A percentile compares a stretch with the other conserved stretches of the same genome.
phyloP scores from a whole-genome alignment of 306 rosid species.

The Quercus dentata region DNA sequence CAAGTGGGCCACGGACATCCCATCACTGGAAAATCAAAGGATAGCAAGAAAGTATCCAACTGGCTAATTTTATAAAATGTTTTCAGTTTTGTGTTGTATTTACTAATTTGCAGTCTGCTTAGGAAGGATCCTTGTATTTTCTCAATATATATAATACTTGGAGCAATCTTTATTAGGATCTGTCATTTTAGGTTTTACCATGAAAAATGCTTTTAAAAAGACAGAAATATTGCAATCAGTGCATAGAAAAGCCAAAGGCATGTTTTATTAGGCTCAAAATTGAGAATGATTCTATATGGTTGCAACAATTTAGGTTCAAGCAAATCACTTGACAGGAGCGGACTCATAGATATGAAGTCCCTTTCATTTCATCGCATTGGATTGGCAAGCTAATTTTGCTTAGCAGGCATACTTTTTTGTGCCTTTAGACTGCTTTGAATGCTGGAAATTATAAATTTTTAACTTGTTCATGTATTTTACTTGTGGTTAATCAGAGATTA shows the following conservation, averaged over 20 bases:
- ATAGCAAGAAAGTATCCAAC: slow-evolving; percentile 15
- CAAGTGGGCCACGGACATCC: slow-evolving; percentile 67
- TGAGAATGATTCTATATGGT: too few relatives aligned
- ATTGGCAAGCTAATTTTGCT: too few relatives aligned
- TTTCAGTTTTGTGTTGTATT: neutral
- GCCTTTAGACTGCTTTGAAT: too few relatives aligned
- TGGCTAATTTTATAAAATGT: neutral
- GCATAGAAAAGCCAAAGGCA: neutral
- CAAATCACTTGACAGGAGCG: too few relatives aligned
- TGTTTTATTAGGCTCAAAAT: neutral
- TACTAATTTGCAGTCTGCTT: neutral
- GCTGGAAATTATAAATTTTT: too few relatives aligned
- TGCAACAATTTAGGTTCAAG: too few relatives aligned
- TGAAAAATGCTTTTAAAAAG: neutral
- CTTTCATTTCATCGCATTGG: too few relatives aligned
- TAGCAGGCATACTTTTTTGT: too few relatives aligned
- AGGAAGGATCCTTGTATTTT: neutral
- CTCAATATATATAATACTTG: neutral
- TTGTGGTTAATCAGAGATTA: too few relatives aligned
- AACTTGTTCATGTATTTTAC: too few relatives aligned
- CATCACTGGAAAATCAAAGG: slow-evolving; percentile 80
- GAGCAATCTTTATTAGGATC: neutral
- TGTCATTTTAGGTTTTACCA: neutral
- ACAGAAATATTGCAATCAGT: neutral
- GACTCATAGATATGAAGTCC: too few relatives aligned